These are phyloP conservation scores for Diplodia scrobiculata DNA, from an alignment of 2,329 filamentous ascomycete species.

Conservation along the genomic window DNA sequence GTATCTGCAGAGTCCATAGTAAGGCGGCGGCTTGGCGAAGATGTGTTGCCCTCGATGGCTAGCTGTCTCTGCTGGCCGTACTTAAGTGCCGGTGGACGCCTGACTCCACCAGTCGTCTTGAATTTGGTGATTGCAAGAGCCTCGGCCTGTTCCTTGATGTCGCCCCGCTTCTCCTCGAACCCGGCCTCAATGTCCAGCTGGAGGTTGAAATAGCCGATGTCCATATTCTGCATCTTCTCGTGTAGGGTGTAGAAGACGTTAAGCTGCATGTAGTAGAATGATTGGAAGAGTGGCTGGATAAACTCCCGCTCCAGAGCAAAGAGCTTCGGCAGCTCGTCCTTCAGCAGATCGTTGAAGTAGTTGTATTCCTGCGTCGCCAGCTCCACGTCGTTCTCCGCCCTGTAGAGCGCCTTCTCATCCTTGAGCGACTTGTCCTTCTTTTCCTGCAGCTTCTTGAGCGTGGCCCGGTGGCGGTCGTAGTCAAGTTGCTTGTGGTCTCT, in stretches of 20 bases:
- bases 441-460: slow-evolving; percentile 91
- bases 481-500: slow-evolving; percentile 97
- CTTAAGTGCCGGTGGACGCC: slow-evolving; percentile 40
- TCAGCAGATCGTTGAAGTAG: slow-evolving; percentile 96
- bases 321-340: slow-evolving; percentile 90
- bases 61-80: slow-evolving; percentile 42
- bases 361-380: slow-evolving; percentile 93
- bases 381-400: slow-evolving; percentile 88
- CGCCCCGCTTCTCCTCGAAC: slow-evolving; percentile 83
- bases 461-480: slow-evolving; percentile 81
- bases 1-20: slow-evolving; percentile 41
- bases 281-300: slow-evolving; percentile 95
- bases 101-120: slow-evolving; percentile 76
- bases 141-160: slow-evolving; percentile 83
- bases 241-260: slow-evolving; percentile 99
- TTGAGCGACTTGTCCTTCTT: slow-evolving; percentile 97
- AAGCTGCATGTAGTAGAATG: slow-evolving; percentile 99
- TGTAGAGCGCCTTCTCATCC: slow-evolving; percentile 96
- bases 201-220: slow-evolving; percentile 97
- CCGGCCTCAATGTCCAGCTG: slow-evolving; percentile 88
- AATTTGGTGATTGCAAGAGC: slow-evolving; percentile 83
- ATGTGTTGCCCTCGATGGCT: slow-evolving; percentile 43
- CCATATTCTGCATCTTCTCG: slow-evolving; percentile 94
- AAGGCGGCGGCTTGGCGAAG: slow-evolving; percentile 33
- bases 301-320: slow-evolving; percentile 90